Evolutionary conservation across 2,329 filamentous ascomycete genomes (phyloP).

Genomic region (Exophiala viscosa): DNA sequence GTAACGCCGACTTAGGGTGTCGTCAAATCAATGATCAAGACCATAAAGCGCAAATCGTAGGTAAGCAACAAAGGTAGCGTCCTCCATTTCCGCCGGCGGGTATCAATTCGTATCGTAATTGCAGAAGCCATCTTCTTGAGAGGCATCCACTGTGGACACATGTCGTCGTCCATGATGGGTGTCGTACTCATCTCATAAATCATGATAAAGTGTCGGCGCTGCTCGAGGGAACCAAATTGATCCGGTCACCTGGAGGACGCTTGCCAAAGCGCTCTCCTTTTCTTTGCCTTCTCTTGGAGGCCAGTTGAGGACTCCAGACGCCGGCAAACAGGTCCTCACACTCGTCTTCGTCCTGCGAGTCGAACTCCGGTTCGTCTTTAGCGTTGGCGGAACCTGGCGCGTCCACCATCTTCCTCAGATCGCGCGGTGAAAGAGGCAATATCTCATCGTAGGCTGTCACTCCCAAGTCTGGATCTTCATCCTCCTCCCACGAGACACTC

Average conservation of each 20-base stretch:
- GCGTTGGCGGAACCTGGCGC: neutral
- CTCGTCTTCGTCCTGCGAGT: constrained; percentile 64
- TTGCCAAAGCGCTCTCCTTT: constrained; percentile 24
- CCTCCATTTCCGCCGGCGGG: too few relatives aligned
- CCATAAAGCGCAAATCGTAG: neutral
- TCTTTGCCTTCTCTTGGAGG: constrained; percentile 42
- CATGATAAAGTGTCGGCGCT: constrained; percentile 21
- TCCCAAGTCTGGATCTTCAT: constrained; percentile 14
- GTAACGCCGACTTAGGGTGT: neutral
- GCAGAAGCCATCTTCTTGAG: too few relatives aligned
- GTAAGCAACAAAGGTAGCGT: too few relatives aligned
- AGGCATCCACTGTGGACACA: too few relatives aligned
- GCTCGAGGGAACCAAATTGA: constrained; percentile 10
- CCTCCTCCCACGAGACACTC: constrained; percentile 51
- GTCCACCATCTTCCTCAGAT: constrained; percentile 19
- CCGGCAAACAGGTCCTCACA: constrained; percentile 63
- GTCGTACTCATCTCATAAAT: neutral
- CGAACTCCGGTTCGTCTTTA: constrained; percentile 50
- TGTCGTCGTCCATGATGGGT: too few relatives aligned
- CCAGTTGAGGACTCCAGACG: constrained; percentile 56
- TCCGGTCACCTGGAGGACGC: constrained; percentile 10
- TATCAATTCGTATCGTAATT: too few relatives aligned
- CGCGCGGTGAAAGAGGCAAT: constrained; percentile 16
- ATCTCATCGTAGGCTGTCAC: constrained; percentile 15
- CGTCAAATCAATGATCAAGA: neutral